phyloP scores from a whole-genome alignment of 331 rosid species.

The Saraca asoca region DNA sequence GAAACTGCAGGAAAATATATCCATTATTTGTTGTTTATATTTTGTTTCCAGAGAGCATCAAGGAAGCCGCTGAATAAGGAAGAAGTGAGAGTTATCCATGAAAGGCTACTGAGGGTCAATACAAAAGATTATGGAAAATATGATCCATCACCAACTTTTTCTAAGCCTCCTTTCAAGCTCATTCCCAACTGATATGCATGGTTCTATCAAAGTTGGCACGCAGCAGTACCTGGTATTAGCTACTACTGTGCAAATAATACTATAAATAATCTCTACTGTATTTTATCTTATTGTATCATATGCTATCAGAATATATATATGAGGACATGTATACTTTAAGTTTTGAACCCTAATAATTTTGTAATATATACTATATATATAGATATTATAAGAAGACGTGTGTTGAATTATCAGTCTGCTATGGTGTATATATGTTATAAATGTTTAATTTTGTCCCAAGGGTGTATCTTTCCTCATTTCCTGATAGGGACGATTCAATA shows the following conservation, averaged over 20 bases:
- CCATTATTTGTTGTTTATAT: no score
- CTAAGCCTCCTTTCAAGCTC: slow-evolving; percentile 96
- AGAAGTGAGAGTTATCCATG: slow-evolving; percentile 50
- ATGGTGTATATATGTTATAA: no score
- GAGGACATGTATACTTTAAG: no score
- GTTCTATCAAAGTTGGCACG: neutral
- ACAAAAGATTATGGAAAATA: slow-evolving; percentile 85
- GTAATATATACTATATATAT: neutral
- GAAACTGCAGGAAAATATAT: no score
- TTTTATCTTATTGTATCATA: slow-evolving; percentile 34
- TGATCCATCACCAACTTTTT: slow-evolving; percentile 82
- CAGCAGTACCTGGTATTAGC: no score
- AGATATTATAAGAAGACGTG: neutral
- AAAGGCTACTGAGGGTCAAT: slow-evolving; percentile 75
- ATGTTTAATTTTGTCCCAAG: no score
- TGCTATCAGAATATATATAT: no score
- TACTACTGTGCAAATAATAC: slow-evolving; percentile 20
- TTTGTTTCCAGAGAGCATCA: slow-evolving; percentile 29
- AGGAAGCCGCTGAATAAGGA: slow-evolving; percentile 33
- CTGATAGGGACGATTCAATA: no score
- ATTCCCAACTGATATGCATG: slow-evolving; percentile 63
- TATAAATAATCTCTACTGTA: slow-evolving; percentile 33
- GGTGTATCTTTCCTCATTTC: no score
- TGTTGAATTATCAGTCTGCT: neutral
- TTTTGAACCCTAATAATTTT: slow-evolving; percentile 17